Base-by-base conservation (phyloP, 1,139 yeast genomes). In the Oligophagozyma castellii region DNA sequence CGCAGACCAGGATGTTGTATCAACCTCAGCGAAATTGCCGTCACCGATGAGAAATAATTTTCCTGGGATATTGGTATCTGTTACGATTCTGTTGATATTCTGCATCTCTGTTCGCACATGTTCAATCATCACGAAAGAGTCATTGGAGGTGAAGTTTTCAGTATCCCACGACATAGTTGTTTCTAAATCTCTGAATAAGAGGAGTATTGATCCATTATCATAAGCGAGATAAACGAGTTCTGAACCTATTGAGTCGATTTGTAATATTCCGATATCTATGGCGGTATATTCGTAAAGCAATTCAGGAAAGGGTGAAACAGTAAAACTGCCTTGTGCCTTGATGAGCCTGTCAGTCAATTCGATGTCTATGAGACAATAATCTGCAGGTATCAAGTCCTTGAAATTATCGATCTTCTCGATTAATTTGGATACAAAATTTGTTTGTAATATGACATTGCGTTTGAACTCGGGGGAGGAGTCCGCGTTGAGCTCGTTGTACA, bases 271-370 rank as follows among this genome's bases (percentile, higher is more conserved):
- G 11, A 63, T 39, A 29, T 60, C 63, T 12, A 46, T 38, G 1
- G 66, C 64, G 4, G 55, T 56, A n/a, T 54, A 57, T 3, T 50
- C 55, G 42, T 71, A 70, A 8, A 70, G 43, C 13, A 44, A 48
- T 4, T 58, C 59, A 2, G 75, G 76, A 36, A 59, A 73, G 2
- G 77, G 75, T 14, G 54, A 45, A 6, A 70, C 53, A 1, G 57
- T 38, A 30, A 67, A 56, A 1, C 79, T 76, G 1, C 79, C 79
- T 40, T 67, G 73, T 2, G 62, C 35, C 20, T 31, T 39, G 1
- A 35, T 37, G 7, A 27, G 18, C 16, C 45, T 35, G 25, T 34
- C 33, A 3, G 29, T 38, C 2, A 25, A n/a, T 3, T 38, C 36
- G 22, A 46, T 34, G 2, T 37, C 29, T 5, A 29, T 22, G n/a